Evolutionary conservation across 2,329 filamentous ascomycete genomes (phyloP).

Genomic region (Emmonsiellopsis sp.): DNA sequence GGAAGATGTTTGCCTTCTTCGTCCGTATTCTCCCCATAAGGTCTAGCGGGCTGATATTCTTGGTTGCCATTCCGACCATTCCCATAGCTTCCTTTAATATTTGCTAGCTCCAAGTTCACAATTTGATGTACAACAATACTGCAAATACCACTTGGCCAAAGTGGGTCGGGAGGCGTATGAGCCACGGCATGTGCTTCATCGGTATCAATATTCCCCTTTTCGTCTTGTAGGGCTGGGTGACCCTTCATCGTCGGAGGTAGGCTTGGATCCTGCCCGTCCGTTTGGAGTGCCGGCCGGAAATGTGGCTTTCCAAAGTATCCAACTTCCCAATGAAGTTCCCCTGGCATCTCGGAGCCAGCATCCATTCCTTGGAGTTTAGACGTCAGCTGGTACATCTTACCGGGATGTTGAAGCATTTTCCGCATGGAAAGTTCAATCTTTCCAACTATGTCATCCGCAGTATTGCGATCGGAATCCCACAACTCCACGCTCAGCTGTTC

Average conservation of each 20-base stretch:
- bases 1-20: constrained; percentile 73
- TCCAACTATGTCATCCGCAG: constrained; percentile 88
- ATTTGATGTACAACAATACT: constrained; percentile 88
- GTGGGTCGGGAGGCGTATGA: constrained; percentile 86
- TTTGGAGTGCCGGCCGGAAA: constrained; percentile 73
- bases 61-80: constrained; percentile 66
- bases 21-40: constrained; percentile 76
- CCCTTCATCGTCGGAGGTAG: constrained; percentile 66
- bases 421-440: constrained; percentile 91
- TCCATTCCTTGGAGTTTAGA: constrained; percentile 78
- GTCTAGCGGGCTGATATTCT: constrained; percentile 81
- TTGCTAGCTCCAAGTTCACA: constrained; percentile 85
- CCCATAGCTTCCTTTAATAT: constrained; percentile 67
- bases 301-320: constrained; percentile 90
- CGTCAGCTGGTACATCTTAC: constrained; percentile 82
- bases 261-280: constrained; percentile 73
- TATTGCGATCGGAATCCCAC: constrained; percentile 91
- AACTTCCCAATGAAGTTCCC: constrained; percentile 90
- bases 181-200: constrained; percentile 74
- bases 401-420: constrained; percentile 88
- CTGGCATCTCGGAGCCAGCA: constrained; percentile 79
- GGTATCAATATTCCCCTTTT: constrained; percentile 69
- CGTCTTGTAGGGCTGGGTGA: constrained; percentile 70
- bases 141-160: constrained; percentile 87
- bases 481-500: constrained; percentile 90